These are phyloP conservation scores for Juncus inflexus DNA, from an alignment of 176 grass and related monocot species.

Conservation along the genomic window DNA sequence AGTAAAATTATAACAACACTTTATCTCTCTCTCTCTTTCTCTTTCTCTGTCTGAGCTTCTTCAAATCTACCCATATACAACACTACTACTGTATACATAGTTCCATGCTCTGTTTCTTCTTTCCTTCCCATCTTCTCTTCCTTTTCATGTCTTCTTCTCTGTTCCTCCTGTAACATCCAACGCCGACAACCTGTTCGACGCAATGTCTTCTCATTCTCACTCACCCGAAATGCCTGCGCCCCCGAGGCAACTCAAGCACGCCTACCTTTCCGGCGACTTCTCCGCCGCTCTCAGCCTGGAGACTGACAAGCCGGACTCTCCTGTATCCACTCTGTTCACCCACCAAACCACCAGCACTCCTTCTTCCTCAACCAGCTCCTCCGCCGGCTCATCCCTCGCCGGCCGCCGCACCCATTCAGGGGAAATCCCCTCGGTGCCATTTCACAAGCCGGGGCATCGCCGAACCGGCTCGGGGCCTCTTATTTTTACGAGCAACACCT, in stretches of 20 bases:
- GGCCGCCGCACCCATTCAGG: conserved; percentile 66
- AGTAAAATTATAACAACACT: conserved; percentile 1
- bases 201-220: conserved; percentile 39
- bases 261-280: conserved; percentile 53
- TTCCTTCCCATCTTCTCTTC: conserved; percentile 22
- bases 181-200: conserved; percentile 19
- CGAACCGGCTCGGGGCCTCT: conserved; percentile 80
- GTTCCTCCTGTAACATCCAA: conserved; percentile 27
- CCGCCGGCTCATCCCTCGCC: conserved; percentile 49
- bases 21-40: conserved; percentile 13
- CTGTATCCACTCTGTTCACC: conserved; percentile 41
- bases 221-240: conserved; percentile 33
- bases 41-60: conserved; percentile 9
- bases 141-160: conserved; percentile 48
- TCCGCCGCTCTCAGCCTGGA: conserved; percentile 48
- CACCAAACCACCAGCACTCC: conserved; percentile 34
- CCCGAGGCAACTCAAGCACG: conserved; percentile 47
- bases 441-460: conserved; percentile 43
- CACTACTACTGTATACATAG: background rate
- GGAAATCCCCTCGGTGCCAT: conserved; percentile 53
- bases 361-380: conserved; percentile 64
- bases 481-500: conserved; percentile 35
- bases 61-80: conserved; percentile 47
- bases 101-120: background rate
- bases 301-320: conserved; percentile 62